Evolutionary conservation across 108 stramenopile species (phyloP).

Genomic region (Cyclotella baltica): DNA sequence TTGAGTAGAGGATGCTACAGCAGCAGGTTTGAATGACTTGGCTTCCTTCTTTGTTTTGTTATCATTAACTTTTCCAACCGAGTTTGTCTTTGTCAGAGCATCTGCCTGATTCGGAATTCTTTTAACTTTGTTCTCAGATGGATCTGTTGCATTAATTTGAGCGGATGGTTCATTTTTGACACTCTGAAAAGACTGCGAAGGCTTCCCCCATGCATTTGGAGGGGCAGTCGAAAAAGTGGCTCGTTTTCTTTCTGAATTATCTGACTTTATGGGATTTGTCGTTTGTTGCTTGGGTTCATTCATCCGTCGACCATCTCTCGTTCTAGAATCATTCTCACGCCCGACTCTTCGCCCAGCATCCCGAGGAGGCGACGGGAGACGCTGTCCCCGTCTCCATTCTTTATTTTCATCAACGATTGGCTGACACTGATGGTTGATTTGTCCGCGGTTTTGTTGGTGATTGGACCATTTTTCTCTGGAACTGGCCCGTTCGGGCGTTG

Average conservation of each 20-base stretch:
- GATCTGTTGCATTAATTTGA: background rate
- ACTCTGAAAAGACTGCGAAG: too few species aligned
- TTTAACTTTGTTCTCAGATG: background rate
- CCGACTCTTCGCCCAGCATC: background rate
- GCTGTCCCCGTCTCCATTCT: conserved; percentile 15
- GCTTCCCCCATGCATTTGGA: conserved; percentile 6
- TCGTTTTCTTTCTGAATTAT: conserved; percentile 5
- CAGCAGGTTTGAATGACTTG: background rate
- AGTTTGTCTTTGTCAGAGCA: background rate
- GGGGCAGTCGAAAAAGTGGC: background rate
- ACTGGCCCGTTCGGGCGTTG: background rate
- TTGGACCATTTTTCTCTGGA: background rate
- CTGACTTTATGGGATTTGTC: background rate
- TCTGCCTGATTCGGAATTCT: background rate
- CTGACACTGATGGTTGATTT: background rate
- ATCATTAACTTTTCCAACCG: background rate
- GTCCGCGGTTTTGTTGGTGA: background rate
- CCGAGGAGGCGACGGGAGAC: background rate
- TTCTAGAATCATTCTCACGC: background rate
- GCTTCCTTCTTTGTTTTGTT: background rate
- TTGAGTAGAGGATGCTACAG: background rate
- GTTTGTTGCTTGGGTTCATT: background rate
- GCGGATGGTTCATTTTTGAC: background rate
- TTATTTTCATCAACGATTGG: background rate
- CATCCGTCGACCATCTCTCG: background rate